These are phyloP conservation scores for Talaromyces verruculosus DNA, from an alignment of 2,329 filamentous ascomycete species.

Conservation along the genomic window DNA sequence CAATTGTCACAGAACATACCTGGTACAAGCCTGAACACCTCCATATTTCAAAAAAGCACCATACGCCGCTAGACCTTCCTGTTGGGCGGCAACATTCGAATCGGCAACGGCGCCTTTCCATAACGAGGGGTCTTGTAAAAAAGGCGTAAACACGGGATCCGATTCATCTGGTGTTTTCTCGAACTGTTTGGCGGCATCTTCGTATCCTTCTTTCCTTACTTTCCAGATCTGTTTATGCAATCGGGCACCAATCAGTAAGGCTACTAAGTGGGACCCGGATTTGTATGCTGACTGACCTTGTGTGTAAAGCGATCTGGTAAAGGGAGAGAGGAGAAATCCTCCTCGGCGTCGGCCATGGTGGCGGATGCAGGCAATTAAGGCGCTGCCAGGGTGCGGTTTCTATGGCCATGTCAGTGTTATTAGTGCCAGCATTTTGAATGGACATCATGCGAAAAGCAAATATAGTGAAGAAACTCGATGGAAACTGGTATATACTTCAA, in stretches of 20 bases:
- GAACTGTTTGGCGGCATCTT: constrained; percentile 86
- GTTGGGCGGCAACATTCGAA: constrained; percentile 94
- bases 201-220: constrained; percentile 90
- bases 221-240: constrained; percentile 74
- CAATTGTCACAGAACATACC: constrained; percentile 44
- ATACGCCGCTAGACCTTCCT: constrained; percentile 83
- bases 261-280: background rate
- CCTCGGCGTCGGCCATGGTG: constrained; percentile 45
- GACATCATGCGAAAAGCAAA: background rate
- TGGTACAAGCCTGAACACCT: constrained; percentile 72
- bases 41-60: constrained; percentile 92
- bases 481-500: constrained; percentile 2
- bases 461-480: background rate
- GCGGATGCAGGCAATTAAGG: constrained; percentile 16
- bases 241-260: constrained; percentile 8
- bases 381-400: constrained; percentile 15
- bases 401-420: background rate
- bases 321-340: constrained; percentile 46
- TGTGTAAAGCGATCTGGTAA: constrained; percentile 45
- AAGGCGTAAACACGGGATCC: constrained; percentile 82
- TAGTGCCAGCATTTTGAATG: background rate
- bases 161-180: constrained; percentile 79
- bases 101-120: constrained; percentile 94
- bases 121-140: constrained; percentile 76
- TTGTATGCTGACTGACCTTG: constrained; percentile 39